phyloP scores from a whole-genome alignment of 192 early-diverging fungal genomes.

The Linnemannia elongata region DNA sequence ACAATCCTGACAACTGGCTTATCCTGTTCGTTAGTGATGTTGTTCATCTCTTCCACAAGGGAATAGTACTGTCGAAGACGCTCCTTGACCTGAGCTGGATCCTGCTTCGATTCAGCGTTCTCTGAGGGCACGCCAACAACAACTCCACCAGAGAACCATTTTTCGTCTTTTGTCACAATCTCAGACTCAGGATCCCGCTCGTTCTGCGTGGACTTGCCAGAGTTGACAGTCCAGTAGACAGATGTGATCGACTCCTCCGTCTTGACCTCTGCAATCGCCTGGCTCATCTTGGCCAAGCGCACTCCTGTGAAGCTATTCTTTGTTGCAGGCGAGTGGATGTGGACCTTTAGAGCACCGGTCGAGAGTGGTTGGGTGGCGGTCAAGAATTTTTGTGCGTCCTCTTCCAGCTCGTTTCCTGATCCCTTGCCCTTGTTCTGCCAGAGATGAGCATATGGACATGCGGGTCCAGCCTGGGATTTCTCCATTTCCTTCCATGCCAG shows the following conservation, averaged over 20 bases:
- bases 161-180: constrained; percentile 60
- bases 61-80: constrained; percentile 45
- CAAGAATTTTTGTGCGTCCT: constrained; percentile 39
- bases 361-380: constrained; percentile 38
- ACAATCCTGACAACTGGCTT: constrained; percentile 54
- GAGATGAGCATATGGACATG: constrained; percentile 68
- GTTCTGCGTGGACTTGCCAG: constrained; percentile 24
- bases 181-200: constrained; percentile 42
- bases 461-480: constrained; percentile 54
- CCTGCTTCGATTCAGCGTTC: background rate
- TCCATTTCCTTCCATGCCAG: constrained; percentile 60
- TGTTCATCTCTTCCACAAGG: constrained; percentile 22
- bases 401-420: constrained; percentile 21
- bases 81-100: constrained; percentile 15
- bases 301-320: constrained; percentile 52
- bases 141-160: constrained; percentile 57
- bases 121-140: constrained; percentile 32
- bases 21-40: background rate
- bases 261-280: constrained; percentile 18
- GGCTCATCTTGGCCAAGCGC: constrained; percentile 52
- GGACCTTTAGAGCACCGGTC: constrained; percentile 50
- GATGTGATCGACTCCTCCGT: constrained; percentile 40
- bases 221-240: constrained; percentile 50
- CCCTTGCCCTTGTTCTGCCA: constrained; percentile 67
- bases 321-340: constrained; percentile 58